phyloP scores from a whole-genome alignment of 257 asterid genomes.

The Nicotiana tomentosiformis region DNA sequence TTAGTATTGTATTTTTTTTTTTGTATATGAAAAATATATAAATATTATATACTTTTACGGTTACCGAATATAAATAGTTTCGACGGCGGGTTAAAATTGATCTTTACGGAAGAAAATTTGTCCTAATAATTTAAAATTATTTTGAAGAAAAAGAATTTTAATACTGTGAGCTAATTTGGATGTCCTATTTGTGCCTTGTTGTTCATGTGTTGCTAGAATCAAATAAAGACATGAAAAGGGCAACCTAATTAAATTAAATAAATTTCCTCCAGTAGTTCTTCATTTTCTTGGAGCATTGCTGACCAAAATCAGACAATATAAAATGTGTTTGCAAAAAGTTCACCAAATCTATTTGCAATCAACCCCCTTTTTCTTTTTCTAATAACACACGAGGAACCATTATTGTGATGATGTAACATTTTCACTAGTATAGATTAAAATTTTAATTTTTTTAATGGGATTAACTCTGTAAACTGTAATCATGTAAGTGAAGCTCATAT shows the following conservation, averaged over 20 bases:
- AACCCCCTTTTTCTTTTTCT: background rate
- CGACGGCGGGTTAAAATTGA: no score
- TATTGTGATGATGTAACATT: background rate
- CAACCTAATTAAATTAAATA: background rate
- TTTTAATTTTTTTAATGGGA: no score
- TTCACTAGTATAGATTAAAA: no score
- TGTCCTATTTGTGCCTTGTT: background rate
- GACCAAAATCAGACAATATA: background rate
- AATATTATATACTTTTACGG: no score
- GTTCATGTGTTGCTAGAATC: conserved; percentile 16
- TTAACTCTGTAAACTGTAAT: no score
- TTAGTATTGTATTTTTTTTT: no score
- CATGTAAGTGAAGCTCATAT: no score
- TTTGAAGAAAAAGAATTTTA: background rate
- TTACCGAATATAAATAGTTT: no score
- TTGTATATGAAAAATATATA: no score
- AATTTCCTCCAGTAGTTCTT: background rate
- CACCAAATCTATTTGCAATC: background rate
- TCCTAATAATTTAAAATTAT: background rate
- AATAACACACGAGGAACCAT: conserved; percentile 11
- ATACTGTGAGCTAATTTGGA: conserved; percentile 7
- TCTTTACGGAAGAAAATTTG: background rate
- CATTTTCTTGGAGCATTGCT: conserved; percentile 5
- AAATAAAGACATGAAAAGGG: conserved; percentile 15
- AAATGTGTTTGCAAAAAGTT: conserved; percentile 2